Conservation (phyloP, 306 rosid species). For the Trifolium subterraneum region DNA sequence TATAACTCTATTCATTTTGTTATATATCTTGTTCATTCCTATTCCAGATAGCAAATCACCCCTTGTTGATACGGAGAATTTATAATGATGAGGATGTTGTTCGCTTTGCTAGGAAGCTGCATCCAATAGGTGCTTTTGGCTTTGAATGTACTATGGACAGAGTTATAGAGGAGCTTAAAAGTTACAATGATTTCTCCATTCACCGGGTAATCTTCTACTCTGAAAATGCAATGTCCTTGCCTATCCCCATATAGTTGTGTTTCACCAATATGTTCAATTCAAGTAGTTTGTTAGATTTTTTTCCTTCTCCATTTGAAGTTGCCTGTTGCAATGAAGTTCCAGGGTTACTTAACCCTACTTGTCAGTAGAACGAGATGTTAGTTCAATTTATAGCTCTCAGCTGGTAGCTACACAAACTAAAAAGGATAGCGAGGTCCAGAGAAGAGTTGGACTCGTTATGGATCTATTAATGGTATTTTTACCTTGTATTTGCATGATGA, state of each 20-base stretch:
- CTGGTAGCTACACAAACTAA: background rate
- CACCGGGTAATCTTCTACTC: conserved; percentile 70
- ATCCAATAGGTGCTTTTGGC: conserved; percentile 92
- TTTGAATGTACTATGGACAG: conserved; percentile 89
- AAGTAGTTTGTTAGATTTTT: background rate
- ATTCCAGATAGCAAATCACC: conserved; percentile 93
- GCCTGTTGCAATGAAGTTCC: conserved; percentile 30
- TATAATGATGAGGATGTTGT: conserved; percentile 85
- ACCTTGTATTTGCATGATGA: too few relatives aligned
- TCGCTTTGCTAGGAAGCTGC: conserved; percentile 83
- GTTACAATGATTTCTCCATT: conserved; percentile 85
- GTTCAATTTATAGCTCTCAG: background rate
- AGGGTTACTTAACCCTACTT: conserved; percentile 4
- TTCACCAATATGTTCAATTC: conserved; percentile 17
- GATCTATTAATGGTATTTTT: too few relatives aligned
- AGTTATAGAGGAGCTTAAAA: conserved; percentile 81
- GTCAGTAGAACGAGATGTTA: background rate
- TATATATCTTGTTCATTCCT: conserved; percentile 23
- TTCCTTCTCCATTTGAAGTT: background rate
- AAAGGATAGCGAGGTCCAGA: background rate
- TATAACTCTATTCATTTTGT: background rate
- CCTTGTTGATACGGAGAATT: conserved; percentile 86
- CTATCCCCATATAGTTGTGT: conserved; percentile 2
- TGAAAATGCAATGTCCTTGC: conserved; percentile 2
- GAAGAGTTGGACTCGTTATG: background rate